These are phyloP conservation scores for Dioszegia aurantiaca DNA, from an alignment of 768 basidiomycete genomes.

Conservation along the genomic window DNA sequence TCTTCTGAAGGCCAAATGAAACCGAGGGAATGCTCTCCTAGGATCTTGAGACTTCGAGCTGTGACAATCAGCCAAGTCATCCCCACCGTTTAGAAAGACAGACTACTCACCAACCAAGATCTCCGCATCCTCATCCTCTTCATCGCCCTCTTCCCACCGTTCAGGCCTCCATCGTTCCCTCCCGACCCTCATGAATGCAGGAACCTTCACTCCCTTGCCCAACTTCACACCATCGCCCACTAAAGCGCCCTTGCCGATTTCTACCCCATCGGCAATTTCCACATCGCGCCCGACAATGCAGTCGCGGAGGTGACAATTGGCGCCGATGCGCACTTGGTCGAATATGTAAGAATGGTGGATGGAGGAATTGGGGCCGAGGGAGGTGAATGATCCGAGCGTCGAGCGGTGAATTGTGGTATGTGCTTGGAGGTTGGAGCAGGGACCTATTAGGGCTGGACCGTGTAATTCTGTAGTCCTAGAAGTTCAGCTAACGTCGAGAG, in stretches of 20 bases:
- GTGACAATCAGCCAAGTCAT: background rate
- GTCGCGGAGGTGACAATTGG: constrained; percentile 60
- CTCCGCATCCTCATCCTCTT: constrained; percentile 52
- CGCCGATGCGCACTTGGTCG: constrained; percentile 61
- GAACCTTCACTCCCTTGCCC: constrained; percentile 67
- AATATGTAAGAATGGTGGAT: constrained; percentile 79
- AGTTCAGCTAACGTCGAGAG: background rate
- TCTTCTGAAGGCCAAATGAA: constrained; percentile 69
- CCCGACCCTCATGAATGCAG: constrained; percentile 72
- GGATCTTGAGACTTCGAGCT: constrained; percentile 33
- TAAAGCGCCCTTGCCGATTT: constrained; percentile 71
- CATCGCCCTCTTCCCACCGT: constrained; percentile 50
- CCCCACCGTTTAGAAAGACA: too few species aligned
- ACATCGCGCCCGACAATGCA: constrained; percentile 80
- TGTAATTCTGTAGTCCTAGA: constrained; percentile 59
- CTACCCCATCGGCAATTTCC: constrained; percentile 65
- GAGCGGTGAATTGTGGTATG: constrained; percentile 67
- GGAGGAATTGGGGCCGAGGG: constrained; percentile 67
- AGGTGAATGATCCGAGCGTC: constrained; percentile 73
- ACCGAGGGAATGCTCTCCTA: constrained; percentile 74
- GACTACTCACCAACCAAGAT: constrained; percentile 36
- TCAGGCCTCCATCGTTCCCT: constrained; percentile 53
- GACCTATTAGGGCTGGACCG: constrained; percentile 66
- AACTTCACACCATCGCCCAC: constrained; percentile 77
- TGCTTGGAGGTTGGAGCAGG: constrained; percentile 66